Base-by-base conservation (phyloP, 345 rosid genomes). In the Reutealis trisperma region DNA sequence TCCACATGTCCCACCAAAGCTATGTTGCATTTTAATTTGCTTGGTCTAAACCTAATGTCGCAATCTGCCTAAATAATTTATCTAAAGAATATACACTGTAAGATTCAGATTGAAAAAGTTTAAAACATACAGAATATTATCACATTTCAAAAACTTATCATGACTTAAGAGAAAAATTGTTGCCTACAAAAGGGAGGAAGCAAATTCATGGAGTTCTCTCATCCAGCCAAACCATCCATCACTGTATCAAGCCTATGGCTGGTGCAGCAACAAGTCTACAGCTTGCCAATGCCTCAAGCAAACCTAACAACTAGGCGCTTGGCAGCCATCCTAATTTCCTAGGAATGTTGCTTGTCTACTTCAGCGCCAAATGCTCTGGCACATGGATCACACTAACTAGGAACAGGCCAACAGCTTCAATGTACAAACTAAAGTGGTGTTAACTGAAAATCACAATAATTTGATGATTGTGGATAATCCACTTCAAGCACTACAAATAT, bases 301-400 rank as follows among this genome's bases (percentile, higher is more conserved):
- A 37, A 57, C 34, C 52, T 58, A 72, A 60, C 70, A 72, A 72
- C 49, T 5, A 22, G 34, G 34, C 32, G 19, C 49, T n/a, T 16
- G 66, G 30, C 66, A 58, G 54, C 52, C 32, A 24, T n/a, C 34
- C 59, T 73, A 47, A 60, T 60, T 30, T 73, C 67, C n/a, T 42
- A 73, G 16, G 60, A 42, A 8, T 42, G 8, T 42, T 42, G 25
- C 57, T 42, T 59, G 67, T 8, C 24, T 45, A 12, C 16, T 32
- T 3, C 55, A 41, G 18, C 24, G 10, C 51, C 37, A 41, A 73
- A 41, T 37, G 64, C 51, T 58, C 75, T 51, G 15, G 74, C 74
- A 22, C 41, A 18, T 52, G 60, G 2, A 68, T 24, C 25, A 41
- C 25, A 37, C 54, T 70, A 52, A 49, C 1, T 25, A 16, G 2